These are phyloP conservation scores for Yamadazyma sp. DNA, from an alignment of 1,139 yeast genomes.

Conservation along the genomic window DNA sequence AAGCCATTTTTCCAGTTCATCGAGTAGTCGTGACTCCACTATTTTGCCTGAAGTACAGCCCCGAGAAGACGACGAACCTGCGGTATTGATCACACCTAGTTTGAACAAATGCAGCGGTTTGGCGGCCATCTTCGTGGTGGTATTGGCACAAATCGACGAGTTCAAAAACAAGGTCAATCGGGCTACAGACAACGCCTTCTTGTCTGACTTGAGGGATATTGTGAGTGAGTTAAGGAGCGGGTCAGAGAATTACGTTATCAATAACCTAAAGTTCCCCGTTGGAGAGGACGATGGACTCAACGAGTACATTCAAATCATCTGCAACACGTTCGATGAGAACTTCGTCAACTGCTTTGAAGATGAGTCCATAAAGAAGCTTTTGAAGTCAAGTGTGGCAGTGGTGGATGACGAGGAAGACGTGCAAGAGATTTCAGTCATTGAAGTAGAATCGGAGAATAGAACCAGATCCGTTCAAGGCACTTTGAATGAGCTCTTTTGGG, in stretches of 20 bases:
- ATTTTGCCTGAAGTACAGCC: slow-evolving; percentile 1
- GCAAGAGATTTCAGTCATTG: slow-evolving; percentile 30
- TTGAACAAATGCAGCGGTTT: slow-evolving; percentile 9
- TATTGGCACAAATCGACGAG: slow-evolving; percentile 24
- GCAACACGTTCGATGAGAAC: slow-evolving; percentile 17
- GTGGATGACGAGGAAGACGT: slow-evolving; percentile 11
- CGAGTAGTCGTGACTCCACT: slow-evolving; percentile 3
- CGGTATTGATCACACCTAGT: slow-evolving; percentile 3
- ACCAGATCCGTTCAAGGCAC: slow-evolving; percentile 29
- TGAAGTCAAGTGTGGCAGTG: slow-evolving; percentile 10
- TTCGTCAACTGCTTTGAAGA: slow-evolving; percentile 16
- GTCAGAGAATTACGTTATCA: slow-evolving; percentile 12
- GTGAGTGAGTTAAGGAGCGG: slow-evolving; percentile 6
- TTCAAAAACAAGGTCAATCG: slow-evolving; percentile 14
- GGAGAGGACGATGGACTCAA: slow-evolving; percentile 28
- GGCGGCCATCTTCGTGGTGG: slow-evolving; percentile 10
- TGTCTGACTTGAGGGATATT: slow-evolving; percentile 5
- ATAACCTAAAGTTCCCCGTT: slow-evolving; percentile 16
- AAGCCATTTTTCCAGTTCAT: neutral
- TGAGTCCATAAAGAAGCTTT: slow-evolving; percentile 11
- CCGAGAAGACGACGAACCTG: slow-evolving; percentile 4
- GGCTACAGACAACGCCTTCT: slow-evolving; percentile 1
- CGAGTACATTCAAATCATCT: slow-evolving; percentile 14
- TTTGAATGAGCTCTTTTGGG: slow-evolving; percentile 41
- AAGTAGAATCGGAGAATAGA: slow-evolving; percentile 36